Conservation (phyloP, 2,329 filamentous ascomycete species). For the Didymella glomerata region DNA sequence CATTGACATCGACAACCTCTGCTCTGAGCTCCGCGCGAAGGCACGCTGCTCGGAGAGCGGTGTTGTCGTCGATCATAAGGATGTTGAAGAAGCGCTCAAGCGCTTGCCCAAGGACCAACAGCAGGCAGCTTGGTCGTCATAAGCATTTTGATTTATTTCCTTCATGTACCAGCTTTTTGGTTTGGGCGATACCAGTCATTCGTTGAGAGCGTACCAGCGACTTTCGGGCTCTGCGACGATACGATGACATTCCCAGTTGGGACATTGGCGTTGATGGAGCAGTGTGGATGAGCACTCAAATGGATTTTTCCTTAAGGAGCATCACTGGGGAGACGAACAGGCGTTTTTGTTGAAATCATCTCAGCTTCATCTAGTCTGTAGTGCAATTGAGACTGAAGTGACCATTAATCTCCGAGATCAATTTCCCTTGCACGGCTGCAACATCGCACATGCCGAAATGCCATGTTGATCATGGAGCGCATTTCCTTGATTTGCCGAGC, state of each 20-base stretch:
- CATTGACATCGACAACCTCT: slow-evolving; percentile 92
- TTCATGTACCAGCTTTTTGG: slow-evolving; percentile 16
- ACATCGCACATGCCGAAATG: neutral
- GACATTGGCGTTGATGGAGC: slow-evolving; percentile 21
- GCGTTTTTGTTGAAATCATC: slow-evolving; percentile 4
- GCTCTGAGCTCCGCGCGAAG: slow-evolving; percentile 92
- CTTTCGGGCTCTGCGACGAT: slow-evolving; percentile 18
- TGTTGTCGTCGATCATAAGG: slow-evolving; percentile 85
- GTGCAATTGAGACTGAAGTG: slow-evolving; percentile 3
- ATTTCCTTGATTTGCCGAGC: neutral
- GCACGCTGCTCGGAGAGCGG: slow-evolving; percentile 93
- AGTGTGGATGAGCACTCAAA: slow-evolving; percentile 11
- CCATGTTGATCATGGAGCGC: neutral
- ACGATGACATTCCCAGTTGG: slow-evolving; percentile 18
- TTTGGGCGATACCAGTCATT: slow-evolving; percentile 23
- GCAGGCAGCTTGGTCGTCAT: slow-evolving; percentile 1
- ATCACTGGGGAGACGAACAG: slow-evolving; percentile 6
- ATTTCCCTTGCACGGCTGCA: neutral
- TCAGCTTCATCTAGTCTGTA: slow-evolving; percentile 16
- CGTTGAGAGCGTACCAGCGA: slow-evolving; percentile 12
- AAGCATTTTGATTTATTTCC: slow-evolving; percentile 7
- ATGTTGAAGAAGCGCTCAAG: slow-evolving; percentile 74
- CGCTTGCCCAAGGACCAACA: slow-evolving; percentile 51
- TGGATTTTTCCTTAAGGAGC: slow-evolving; percentile 9
- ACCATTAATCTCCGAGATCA: neutral